Conservation (phyloP, 495 filamentous ascomycete species). For the Podospora conica region DNA sequence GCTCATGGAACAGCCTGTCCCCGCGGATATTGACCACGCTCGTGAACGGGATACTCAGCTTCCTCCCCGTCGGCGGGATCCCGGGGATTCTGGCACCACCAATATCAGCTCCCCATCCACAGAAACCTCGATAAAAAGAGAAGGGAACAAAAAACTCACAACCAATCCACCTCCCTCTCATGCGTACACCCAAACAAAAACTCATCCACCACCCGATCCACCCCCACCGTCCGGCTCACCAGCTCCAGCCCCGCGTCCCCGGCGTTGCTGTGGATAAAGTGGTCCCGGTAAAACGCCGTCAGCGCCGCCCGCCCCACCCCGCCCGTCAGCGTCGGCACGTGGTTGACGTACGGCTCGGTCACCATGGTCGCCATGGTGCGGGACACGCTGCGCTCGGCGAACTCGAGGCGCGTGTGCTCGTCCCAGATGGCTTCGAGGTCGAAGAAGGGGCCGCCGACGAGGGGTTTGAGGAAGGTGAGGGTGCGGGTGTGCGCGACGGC, state of each 20-base stretch:
- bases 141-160: constrained; percentile 30
- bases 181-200: constrained; percentile 62
- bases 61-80: constrained; percentile 61
- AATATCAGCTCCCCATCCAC: background rate
- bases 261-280: constrained; percentile 68
- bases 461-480: constrained; percentile 46
- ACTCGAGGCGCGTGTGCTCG: constrained; percentile 52
- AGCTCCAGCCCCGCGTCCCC: constrained; percentile 61
- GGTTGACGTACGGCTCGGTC: constrained; percentile 54
- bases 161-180: constrained; percentile 67
- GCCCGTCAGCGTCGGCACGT: constrained; percentile 58
- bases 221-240: constrained; percentile 60
- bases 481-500: constrained; percentile 46
- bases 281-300: constrained; percentile 64
- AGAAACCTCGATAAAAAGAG: background rate
- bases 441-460: constrained; percentile 47
- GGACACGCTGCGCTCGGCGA: constrained; percentile 46
- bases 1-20: constrained; percentile 71
- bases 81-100: constrained; percentile 50
- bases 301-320: constrained; percentile 64
- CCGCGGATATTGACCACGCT: constrained; percentile 69
- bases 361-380: constrained; percentile 56
- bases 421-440: constrained; percentile 58
- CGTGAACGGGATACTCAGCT: constrained; percentile 65
- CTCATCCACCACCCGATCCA: constrained; percentile 53